Evolutionary conservation across 305 asterid species (phyloP).

Genomic region (Withania somnifera): DNA sequence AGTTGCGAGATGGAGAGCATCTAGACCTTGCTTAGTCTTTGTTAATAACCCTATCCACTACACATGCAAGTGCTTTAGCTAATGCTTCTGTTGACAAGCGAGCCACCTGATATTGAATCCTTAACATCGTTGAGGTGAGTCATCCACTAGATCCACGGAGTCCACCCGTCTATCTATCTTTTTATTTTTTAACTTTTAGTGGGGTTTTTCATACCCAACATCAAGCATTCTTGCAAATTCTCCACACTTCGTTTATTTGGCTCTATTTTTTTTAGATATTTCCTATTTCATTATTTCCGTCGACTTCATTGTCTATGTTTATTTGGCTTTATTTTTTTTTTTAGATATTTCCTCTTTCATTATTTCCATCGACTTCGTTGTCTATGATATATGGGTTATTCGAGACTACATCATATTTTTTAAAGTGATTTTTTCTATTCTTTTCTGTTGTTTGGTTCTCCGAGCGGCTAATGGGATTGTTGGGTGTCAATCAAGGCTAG

Average conservation of each 20-base stretch:
- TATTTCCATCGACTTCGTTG: not conserved
- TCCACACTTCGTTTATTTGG: no score
- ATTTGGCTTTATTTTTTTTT: no score
- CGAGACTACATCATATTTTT: not conserved
- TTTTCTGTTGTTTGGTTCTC: not conserved
- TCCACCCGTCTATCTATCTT: no score
- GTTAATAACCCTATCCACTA: not conserved
- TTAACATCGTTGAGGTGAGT: not conserved
- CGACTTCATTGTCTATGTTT: no score
- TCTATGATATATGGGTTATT: not conserved
- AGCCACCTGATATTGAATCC: not conserved
- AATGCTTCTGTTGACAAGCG: not conserved
- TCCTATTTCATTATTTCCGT: no score
- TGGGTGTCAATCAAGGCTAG: not conserved
- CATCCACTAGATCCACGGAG: not conserved
- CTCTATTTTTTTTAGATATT: no score
- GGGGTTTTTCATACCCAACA: no score
- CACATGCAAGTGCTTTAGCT: not conserved
- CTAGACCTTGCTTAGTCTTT: not conserved
- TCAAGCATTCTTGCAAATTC: no score
- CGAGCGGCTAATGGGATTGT: not conserved
- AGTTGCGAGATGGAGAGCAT: not conserved
- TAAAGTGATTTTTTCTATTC: not conserved
- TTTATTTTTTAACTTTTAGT: no score
- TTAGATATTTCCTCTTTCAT: not conserved